Percentiles rank a stretch among this genome's conserved stretches.
phyloP scores from a whole-genome alignment of 768 basidiomycete species.

The Leccinum boreale region DNA sequence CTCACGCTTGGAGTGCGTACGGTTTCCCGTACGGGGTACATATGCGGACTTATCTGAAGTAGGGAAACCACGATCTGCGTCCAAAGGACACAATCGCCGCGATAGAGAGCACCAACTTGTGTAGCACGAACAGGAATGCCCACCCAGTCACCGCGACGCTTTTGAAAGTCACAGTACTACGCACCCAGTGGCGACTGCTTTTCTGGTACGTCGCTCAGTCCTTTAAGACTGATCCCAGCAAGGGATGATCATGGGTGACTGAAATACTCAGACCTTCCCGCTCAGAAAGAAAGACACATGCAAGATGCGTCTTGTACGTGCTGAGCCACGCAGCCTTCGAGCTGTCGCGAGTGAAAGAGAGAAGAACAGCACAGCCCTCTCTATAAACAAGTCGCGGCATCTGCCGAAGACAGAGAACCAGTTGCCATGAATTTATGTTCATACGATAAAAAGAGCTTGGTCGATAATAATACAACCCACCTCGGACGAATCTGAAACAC shows the following conservation, averaged over 20 bases:
- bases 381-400: not conserved
- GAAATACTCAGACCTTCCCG: conserved; percentile 33
- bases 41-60: not conserved
- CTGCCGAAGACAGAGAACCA: not conserved
- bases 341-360: conserved; percentile 16
- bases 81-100: conserved; percentile 14
- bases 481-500: not conserved
- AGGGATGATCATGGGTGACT: conserved; percentile 30
- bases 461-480: not conserved
- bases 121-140: not conserved
- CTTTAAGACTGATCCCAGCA: conserved; percentile 23
- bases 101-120: conserved; percentile 18
- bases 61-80: conserved; percentile 3
- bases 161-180: conserved; percentile 21
- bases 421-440: too few relatives aligned
- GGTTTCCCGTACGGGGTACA: not conserved
- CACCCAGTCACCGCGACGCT: conserved; percentile 26
- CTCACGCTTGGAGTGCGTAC: not conserved
- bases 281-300: conserved; percentile 25
- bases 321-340: conserved; percentile 30
- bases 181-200: conserved; percentile 14
- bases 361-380: not conserved
- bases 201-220: conserved; percentile 30
- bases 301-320: conserved; percentile 19
- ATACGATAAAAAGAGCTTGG: too few relatives aligned